A percentile compares a stretch with the other conserved stretches of the same genome.
Conservation (phyloP, 345 rosid genomes). For the Brassica incana region DNA sequence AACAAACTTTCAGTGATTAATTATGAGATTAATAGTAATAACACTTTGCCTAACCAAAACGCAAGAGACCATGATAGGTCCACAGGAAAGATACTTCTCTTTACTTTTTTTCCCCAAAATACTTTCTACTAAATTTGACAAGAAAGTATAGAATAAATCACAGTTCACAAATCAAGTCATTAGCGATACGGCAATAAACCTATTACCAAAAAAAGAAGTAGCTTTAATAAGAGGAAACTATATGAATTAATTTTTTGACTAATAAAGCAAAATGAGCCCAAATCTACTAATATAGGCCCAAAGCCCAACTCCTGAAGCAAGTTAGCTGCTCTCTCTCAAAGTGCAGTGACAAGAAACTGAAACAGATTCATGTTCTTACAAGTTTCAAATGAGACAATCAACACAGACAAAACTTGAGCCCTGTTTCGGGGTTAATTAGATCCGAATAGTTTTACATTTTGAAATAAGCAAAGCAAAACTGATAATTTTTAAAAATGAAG, state of each 20-base stretch:
- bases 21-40: background rate
- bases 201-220: background rate
- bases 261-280: background rate
- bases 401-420: conserved; percentile 32
- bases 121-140: conserved; percentile 27
- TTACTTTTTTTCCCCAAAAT: background rate
- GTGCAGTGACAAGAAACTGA: background rate
- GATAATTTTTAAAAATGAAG: conserved; percentile 14
- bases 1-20: conserved; percentile 6
- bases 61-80: conserved; percentile 27
- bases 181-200: background rate
- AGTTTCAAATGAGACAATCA: conserved; percentile 14
- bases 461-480: background rate
- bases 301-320: background rate
- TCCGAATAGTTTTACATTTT: conserved; percentile 13
- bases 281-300: conserved; percentile 12
- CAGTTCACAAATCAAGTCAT: conserved; percentile 14
- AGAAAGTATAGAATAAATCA: conserved; percentile 29
- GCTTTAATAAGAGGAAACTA: background rate
- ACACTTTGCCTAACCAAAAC: conserved; percentile 37
- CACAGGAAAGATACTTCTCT: conserved; percentile 23
- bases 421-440: conserved; percentile 6
- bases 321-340: background rate
- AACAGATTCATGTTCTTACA: conserved; percentile 3
- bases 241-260: background rate